A percentile compares a stretch with the other conserved stretches of the same genome.
phyloP scores from a whole-genome alignment of 192 early-diverging fungal genomes.

The Backusella psychrophila region DNA sequence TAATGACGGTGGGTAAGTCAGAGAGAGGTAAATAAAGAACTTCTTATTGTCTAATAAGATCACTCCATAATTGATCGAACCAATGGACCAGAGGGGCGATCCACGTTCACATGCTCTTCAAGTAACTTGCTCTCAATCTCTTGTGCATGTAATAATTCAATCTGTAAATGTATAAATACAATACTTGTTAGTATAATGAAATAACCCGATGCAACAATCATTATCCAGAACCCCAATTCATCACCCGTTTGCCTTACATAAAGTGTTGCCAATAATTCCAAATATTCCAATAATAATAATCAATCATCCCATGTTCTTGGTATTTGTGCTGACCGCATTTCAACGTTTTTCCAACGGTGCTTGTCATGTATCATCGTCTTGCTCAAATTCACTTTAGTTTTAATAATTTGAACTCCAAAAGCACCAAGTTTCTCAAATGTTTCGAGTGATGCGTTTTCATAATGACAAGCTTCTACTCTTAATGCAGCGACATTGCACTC shows the following conservation, averaged over 20 bases:
- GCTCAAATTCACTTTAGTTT: slow-evolving; percentile 10
- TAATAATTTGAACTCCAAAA: slow-evolving; percentile 1
- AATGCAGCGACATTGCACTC: slow-evolving; percentile 14
- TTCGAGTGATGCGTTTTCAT: slow-evolving; percentile 4
- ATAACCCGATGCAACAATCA: slow-evolving; percentile 9
- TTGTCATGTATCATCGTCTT: slow-evolving; percentile 8
- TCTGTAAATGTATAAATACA: slow-evolving; percentile 9
- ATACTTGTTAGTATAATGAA: slow-evolving; percentile 3
- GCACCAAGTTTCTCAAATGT: slow-evolving; percentile 6
- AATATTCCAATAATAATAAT: slow-evolving; percentile 2
- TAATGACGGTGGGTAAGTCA: neutral
- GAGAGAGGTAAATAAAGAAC: neutral
- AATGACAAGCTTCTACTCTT: slow-evolving; percentile 7
- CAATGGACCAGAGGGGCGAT: neutral
- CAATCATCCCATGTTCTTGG: slow-evolving; percentile 12
- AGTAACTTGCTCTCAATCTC: neutral
- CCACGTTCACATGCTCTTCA: slow-evolving; percentile 3
- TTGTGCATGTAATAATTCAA: slow-evolving; percentile 1
- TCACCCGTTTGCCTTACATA: slow-evolving; percentile 9
- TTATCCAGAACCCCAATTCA: slow-evolving; percentile 8
- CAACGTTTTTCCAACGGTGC: slow-evolving; percentile 10
- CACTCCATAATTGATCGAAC: neutral
- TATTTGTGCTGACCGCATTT: slow-evolving; percentile 11
- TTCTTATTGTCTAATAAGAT: neutral
- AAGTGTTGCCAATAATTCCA: slow-evolving; percentile 12